A percentile compares a stretch with the other conserved stretches of the same genome.
Evolutionary conservation across 306 rosid species (phyloP).

Genomic region (Quercus engelmannii): DNA sequence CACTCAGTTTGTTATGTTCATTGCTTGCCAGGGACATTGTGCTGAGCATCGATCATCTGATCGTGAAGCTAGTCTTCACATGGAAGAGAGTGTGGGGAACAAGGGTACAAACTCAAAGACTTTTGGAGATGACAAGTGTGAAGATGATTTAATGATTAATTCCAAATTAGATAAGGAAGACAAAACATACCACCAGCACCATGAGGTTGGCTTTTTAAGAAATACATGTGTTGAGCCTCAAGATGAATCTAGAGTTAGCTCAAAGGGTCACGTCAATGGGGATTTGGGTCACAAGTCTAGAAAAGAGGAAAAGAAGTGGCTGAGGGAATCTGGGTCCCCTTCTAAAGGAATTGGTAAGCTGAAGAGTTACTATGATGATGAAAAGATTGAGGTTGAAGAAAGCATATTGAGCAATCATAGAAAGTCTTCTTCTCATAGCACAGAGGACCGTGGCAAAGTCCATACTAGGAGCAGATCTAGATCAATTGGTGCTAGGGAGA

Average conservation of each 20-base stretch:
- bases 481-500: conserved; percentile 53
- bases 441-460: conserved; percentile 27
- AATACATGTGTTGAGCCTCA: conserved; percentile 25
- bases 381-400: conserved; percentile 30
- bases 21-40: conserved; percentile 23
- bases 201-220: conserved; percentile 32
- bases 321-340: conserved; percentile 29
- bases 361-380: conserved; percentile 32
- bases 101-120: conserved; percentile 22
- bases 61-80: not conserved
- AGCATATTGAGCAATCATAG: conserved; percentile 18
- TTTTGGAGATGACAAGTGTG: conserved; percentile 9
- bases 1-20: conserved; percentile 12
- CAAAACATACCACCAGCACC: conserved; percentile 4
- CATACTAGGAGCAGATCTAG: conserved; percentile 55
- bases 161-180: conserved; percentile 28
- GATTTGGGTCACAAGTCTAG: conserved; percentile 32
- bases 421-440: conserved; percentile 44
- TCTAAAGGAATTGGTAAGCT: conserved; percentile 36
- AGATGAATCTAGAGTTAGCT: conserved; percentile 19
- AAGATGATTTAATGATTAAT: conserved; percentile 21
- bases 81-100: conserved; percentile 12
- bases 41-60: not conserved
- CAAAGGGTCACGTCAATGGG: conserved; percentile 43
- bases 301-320: conserved; percentile 34